Evolutionary conservation across 371 early-diverging fungal genomes (phyloP), one percentile per base, ranked within the genome.

Genomic region (Apophysomyces elegans): DNA sequence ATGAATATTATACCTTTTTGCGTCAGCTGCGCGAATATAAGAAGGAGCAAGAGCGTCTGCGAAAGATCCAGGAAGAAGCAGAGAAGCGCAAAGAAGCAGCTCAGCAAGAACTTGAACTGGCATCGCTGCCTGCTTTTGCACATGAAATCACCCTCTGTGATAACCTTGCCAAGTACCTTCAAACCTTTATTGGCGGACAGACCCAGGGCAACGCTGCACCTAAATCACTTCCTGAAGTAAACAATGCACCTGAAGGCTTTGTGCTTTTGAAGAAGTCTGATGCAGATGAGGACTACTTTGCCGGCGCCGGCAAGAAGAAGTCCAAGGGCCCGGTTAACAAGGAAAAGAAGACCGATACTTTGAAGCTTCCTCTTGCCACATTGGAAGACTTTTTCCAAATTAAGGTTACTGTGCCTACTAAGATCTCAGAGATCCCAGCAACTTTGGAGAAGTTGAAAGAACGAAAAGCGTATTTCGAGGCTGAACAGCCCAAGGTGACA

Each of bases 61-160:
- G 80, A 58, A 86, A 92, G 71, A 80, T 85, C 64, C 92, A 93
- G 75, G 71, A 84, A 56, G 88, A 90, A 63, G 83, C 84, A 61
- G 88, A 85, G 68, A 78, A 88, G 58, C 81, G 79, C 37, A 79
- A 87, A 65, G 85, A 85, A 59, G 77, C 84, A 37, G 91, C 92
- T 13, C 78, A 85, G 64, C 79, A 86, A 68, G 94, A 93, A 76
- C 87, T 88, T 35, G 96, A 96, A 70, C 77, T 88, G 58, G 97
- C 96, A 36, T 91, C 94, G 62, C 77, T 93, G 60, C 96, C 96
- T 39, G 97, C 98, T 8, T 96, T 89, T 79, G 81, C 86, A 62
- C 84, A 84, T 66, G 98, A 98, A 75, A 95, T 98, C 67, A 75
- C 79, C 68, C 83, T 83, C 46, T 95, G 95, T 81, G 90, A 91